Conservation (phyloP, 352 stramenopile genomes). For the Globisporangium carolinianum region DNA sequence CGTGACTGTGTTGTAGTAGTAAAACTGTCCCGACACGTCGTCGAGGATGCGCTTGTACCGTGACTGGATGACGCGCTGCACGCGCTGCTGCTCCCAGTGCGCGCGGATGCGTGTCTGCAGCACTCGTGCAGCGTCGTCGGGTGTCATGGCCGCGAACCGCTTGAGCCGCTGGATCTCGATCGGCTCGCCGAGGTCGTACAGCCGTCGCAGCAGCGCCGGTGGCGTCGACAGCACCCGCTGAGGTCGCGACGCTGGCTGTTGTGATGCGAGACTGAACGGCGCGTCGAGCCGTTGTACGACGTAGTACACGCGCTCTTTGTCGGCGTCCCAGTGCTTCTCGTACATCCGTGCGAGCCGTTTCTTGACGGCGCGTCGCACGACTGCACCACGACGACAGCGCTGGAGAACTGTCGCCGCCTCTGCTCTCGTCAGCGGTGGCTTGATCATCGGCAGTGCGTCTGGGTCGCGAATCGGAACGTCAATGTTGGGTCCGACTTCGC, state of each 20-base stretch:
- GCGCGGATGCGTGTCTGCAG: conserved; percentile 47
- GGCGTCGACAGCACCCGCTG: conserved; percentile 1
- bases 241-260: too few relatives aligned
- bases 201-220: conserved; percentile 32
- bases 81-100: conserved; percentile 28
- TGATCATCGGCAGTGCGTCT: conserved; percentile 40
- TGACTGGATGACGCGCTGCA: conserved; percentile 33
- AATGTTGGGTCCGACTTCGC: conserved; percentile 27
- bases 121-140: conserved; percentile 43
- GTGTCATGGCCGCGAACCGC: conserved; percentile 36
- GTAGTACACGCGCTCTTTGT: conserved; percentile 54
- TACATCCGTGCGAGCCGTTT: conserved; percentile 28
- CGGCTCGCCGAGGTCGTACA: conserved; percentile 60
- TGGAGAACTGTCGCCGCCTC: conserved; percentile 50
- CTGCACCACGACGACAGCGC: conserved; percentile 22
- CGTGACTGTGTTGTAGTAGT: conserved; percentile 72
- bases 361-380: conserved; percentile 23
- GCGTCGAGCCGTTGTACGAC: conserved; percentile 14
- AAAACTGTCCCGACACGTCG: conserved; percentile 33
- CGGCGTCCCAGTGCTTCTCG: conserved; percentile 63
- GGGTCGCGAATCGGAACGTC: conserved; percentile 71
- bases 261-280: conserved; percentile 4
- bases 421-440: conserved; percentile 34
- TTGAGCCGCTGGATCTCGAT: conserved; percentile 50
- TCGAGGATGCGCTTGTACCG: conserved; percentile 60